phyloP scores from a whole-genome alignment of 1,284 basidiomycete species.

The Cystobasidium pallidum region DNA sequence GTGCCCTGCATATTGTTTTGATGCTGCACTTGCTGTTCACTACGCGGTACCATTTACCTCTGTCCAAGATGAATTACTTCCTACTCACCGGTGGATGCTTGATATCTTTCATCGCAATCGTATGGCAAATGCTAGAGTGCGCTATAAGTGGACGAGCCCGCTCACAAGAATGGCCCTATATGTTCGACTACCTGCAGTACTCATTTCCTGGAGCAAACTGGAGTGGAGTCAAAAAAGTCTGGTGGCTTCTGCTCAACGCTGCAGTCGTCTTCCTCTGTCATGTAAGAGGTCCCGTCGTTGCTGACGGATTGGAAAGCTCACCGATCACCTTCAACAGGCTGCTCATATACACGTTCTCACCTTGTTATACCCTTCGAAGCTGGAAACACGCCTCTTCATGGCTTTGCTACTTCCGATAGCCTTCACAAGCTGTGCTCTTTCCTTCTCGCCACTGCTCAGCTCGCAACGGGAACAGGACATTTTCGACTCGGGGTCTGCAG shows the following conservation, averaged over 20 bases:
- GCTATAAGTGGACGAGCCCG: conserved; percentile 57
- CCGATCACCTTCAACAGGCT: conserved; percentile 63
- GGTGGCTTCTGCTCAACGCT: conserved; percentile 86
- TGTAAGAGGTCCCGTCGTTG: conserved; percentile 18
- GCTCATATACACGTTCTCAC: conserved; percentile 99
- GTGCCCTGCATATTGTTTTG: conserved; percentile 85
- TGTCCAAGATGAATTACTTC: conserved; percentile 86
- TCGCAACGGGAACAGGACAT: conserved; percentile 63
- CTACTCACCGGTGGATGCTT: conserved; percentile 82
- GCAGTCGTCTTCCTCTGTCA: conserved; percentile 62
- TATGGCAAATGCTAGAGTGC: conserved; percentile 67
- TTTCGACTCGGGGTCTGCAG: conserved; percentile 81
- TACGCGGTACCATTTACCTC: conserved; percentile 91
- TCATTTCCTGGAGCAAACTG: conserved; percentile 74
- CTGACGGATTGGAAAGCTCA: not conserved
- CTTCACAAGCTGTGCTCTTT: conserved; percentile 79
- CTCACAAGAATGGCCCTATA: conserved; percentile 85
- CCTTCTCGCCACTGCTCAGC: conserved; percentile 72
- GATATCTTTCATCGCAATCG: conserved; percentile 74
- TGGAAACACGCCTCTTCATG: conserved; percentile 87
- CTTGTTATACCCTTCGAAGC: conserved; percentile 88
- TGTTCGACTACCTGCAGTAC: conserved; percentile 79
- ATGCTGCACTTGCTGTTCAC: conserved; percentile 93
- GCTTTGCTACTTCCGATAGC: conserved; percentile 84
- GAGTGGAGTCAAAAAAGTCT: conserved; percentile 69